Percentiles rank a stretch among this genome's conserved stretches.
These are phyloP conservation scores for Fraxinus platypoda DNA, from an alignment of 305 asterid species.

Conservation along the genomic window DNA sequence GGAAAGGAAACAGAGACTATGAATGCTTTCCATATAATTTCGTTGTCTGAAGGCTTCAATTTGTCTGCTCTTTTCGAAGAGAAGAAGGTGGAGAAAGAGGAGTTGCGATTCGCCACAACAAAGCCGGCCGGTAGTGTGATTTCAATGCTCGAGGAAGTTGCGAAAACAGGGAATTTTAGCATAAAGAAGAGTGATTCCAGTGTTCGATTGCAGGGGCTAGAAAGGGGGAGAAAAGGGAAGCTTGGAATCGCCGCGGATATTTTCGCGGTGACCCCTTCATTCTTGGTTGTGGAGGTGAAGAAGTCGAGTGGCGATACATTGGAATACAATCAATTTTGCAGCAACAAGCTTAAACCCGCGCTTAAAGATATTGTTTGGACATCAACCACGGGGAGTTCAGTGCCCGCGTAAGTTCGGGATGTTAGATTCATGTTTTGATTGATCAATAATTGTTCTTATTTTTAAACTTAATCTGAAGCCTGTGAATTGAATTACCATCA, in stretches of 20 bases:
- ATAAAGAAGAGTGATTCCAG: conserved; percentile 62
- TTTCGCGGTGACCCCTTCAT: conserved; percentile 61
- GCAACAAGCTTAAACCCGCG: conserved; percentile 79
- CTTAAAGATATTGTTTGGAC: conserved; percentile 82
- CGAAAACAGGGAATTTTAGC: conserved; percentile 59
- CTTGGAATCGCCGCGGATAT: conserved; percentile 77
- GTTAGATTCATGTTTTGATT: not conserved
- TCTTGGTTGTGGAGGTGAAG: conserved; percentile 79
- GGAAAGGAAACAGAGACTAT: conserved; percentile 5
- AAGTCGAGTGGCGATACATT: conserved; percentile 82
- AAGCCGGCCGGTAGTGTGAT: conserved; percentile 73
- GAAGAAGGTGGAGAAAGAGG: conserved; percentile 54
- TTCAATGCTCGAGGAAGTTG: conserved; percentile 74
- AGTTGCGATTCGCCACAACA: conserved; percentile 62
- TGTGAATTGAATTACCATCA: not conserved
- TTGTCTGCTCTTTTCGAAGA: conserved; percentile 75
- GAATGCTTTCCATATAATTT: conserved; percentile 85
- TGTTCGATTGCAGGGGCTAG: conserved; percentile 68
- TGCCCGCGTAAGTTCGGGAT: conserved; percentile 17
- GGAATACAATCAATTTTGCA: conserved; percentile 84
- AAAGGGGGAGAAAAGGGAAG: conserved; percentile 80
- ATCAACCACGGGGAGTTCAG: conserved; percentile 36
- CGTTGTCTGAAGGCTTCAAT: conserved; percentile 77
- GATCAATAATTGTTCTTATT: not conserved
- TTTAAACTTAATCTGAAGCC: not conserved